Percentiles rank a stretch among this genome's conserved stretches.
Evolutionary conservation across 1,139 yeast genomes (phyloP).

Genomic region (Blastobotrys ciferrii): DNA sequence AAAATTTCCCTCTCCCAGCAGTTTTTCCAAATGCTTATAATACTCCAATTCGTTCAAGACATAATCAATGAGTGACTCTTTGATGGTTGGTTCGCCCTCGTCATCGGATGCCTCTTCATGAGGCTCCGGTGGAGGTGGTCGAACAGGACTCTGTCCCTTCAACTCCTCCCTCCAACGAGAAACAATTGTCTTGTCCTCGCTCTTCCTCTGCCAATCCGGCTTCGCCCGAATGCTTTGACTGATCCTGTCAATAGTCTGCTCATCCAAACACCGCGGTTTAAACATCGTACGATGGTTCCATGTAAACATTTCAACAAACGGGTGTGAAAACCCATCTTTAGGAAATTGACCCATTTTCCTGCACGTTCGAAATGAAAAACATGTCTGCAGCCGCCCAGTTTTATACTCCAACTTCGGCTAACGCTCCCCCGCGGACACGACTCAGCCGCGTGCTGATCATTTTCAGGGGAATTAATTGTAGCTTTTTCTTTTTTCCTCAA

Average conservation of each 20-base stretch:
- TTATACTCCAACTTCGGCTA: too few species aligned
- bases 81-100: background rate
- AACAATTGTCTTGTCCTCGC: background rate
- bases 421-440: too few species aligned
- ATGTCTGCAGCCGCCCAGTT: too few species aligned
- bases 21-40: conserved; percentile 1
- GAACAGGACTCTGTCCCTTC: background rate
- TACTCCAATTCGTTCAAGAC: conserved; percentile 3
- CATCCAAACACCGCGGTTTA: background rate
- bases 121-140: background rate
- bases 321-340: conserved; percentile 1
- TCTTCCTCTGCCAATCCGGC: background rate
- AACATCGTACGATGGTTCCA: background rate
- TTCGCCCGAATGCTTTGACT: background rate
- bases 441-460: too few species aligned
- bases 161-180: background rate
- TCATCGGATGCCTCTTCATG: background rate
- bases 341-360: conserved; percentile 3
- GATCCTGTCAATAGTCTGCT: conserved; percentile 1
- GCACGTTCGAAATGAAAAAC: too few species aligned
- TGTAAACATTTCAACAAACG: background rate
- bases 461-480: too few species aligned
- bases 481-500: too few species aligned
- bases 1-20: background rate
- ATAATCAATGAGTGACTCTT: background rate